Conservation (phyloP, 2,329 filamentous ascomycete species). For the Xylaria sp. region DNA sequence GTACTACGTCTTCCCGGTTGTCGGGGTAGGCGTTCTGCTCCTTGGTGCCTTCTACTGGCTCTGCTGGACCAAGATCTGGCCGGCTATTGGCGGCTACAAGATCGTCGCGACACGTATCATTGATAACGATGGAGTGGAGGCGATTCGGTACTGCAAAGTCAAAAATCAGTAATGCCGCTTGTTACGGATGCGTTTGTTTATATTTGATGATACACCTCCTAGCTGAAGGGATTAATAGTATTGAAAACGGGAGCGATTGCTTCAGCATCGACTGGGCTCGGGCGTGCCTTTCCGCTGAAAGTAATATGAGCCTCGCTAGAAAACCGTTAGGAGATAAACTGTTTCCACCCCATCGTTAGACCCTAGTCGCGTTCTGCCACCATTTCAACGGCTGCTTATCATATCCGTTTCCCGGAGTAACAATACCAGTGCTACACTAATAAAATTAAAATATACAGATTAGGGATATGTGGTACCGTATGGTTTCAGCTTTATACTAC, state of each 20-base stretch:
- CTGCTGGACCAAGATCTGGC: conserved; percentile 63
- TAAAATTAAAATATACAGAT: neutral
- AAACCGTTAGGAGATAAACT: neutral
- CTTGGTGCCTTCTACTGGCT: conserved; percentile 65
- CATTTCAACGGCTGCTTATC: neutral
- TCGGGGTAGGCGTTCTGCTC: conserved; percentile 63
- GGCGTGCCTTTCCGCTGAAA: neutral
- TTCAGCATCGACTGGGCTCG: neutral
- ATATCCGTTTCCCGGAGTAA: neutral
- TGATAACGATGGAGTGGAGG: conserved; percentile 52
- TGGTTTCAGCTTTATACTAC: neutral
- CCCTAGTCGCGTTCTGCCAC: neutral
- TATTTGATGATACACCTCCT: neutral
- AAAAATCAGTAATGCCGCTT: conserved; percentile 39
- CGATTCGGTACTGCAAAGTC: conserved; percentile 48
- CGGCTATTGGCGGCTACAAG: conserved; percentile 61
- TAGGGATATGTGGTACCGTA: neutral
- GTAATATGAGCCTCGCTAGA: neutral
- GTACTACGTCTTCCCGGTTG: conserved; percentile 67
- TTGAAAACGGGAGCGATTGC: neutral
- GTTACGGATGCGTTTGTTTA: too few species aligned
- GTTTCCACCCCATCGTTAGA: too few species aligned
- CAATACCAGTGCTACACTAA: neutral
- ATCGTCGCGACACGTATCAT: conserved; percentile 58
- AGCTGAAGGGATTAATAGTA: neutral